These are phyloP conservation scores for Pharnaceum exiguum DNA, from an alignment of 148 eudicot genomes.

Conservation along the genomic window DNA sequence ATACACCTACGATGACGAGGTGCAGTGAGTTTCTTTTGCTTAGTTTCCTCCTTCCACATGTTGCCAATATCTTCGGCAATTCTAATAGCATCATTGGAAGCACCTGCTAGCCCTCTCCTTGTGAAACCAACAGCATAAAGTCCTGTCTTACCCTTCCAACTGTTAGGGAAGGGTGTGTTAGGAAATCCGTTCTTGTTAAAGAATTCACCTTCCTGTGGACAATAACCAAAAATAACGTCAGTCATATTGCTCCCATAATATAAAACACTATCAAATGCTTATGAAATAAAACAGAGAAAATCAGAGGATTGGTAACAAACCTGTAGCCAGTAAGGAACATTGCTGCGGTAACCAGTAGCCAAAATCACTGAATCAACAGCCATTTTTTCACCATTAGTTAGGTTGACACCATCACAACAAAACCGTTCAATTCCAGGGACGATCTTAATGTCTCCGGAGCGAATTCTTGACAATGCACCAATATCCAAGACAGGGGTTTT, in stretches of 20 bases:
- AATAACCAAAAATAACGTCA: conserved; percentile 12
- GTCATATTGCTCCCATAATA: conserved; percentile 1
- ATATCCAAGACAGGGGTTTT: conserved; percentile 84
- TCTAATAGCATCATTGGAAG: conserved; percentile 58
- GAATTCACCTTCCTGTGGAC: conserved; percentile 63
- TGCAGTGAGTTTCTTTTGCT: conserved; percentile 51
- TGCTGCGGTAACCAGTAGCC: conserved; percentile 89
- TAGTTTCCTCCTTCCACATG: conserved; percentile 57
- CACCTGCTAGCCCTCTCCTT: conserved; percentile 83
- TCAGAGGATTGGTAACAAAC: conserved; percentile 38
- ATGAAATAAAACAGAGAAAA: conserved; percentile 12
- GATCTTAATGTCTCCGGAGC: conserved; percentile 52
- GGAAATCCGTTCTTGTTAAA: conserved; percentile 83
- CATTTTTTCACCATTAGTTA: conserved; percentile 45
- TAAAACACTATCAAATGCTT: not conserved
- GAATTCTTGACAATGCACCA: conserved; percentile 65
- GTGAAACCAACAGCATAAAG: conserved; percentile 90
- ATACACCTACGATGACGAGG: conserved; percentile 72
- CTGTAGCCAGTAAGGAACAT: conserved; percentile 90
- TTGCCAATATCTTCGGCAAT: conserved; percentile 64
- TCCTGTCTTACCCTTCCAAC: conserved; percentile 89
- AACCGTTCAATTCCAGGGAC: conserved; percentile 74
- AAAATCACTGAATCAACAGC: conserved; percentile 61
- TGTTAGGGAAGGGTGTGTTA: conserved; percentile 53
- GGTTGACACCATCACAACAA: conserved; percentile 31